Conservation (phyloP, 768 basidiomycete genomes). For the Naganishia vishniacii region DNA sequence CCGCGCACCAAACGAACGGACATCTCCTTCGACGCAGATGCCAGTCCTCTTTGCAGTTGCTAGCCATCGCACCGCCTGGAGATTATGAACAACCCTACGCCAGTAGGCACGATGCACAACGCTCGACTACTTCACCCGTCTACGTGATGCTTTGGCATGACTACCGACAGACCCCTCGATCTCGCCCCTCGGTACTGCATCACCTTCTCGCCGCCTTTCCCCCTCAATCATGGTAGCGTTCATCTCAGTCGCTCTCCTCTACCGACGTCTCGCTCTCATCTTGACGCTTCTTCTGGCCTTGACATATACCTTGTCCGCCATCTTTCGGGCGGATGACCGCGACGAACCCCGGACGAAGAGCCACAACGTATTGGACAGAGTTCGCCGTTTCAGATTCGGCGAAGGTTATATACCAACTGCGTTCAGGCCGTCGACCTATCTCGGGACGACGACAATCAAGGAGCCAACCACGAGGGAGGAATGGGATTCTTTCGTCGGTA, state of each 20-base stretch:
- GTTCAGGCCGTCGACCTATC: conserved; percentile 8
- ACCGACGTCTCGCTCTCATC: not conserved
- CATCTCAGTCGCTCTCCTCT: not conserved
- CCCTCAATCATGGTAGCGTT: not conserved
- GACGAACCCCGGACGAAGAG: not conserved
- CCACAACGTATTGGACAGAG: not conserved
- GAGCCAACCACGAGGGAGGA: conserved; percentile 4
- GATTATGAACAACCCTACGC: too few relatives aligned
- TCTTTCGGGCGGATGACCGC: not conserved
- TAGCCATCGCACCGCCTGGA: too few relatives aligned
- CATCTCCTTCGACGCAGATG: too few relatives aligned
- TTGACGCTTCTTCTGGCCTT: not conserved
- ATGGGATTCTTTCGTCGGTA: not conserved
- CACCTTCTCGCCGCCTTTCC: too few relatives aligned
- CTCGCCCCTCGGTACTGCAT: too few relatives aligned
- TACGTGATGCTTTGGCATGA: not conserved
- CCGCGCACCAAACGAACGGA: too few relatives aligned
- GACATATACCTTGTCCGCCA: not conserved
- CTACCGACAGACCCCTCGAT: not conserved
- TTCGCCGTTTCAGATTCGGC: not conserved
- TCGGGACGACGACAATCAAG: not conserved
- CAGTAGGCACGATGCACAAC: too few relatives aligned
- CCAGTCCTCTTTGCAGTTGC: too few relatives aligned
- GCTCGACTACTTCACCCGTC: too few relatives aligned
- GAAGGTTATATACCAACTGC: not conserved